phyloP scores from a whole-genome alignment of 2,329 filamentous ascomycete species.

The Neofusicoccum ribis region DNA sequence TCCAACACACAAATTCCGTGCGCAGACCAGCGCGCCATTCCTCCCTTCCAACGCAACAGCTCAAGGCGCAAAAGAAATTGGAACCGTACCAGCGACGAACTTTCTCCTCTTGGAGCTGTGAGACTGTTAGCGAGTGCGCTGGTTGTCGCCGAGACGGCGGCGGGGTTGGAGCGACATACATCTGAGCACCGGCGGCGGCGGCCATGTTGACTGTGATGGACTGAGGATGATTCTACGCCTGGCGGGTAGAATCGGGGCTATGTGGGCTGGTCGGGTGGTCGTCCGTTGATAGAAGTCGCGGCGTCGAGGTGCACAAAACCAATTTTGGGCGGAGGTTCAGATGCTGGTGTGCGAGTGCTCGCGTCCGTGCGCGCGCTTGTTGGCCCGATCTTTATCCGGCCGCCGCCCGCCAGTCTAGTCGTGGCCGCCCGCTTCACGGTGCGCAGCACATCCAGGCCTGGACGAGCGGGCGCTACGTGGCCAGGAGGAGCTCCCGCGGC shows the following conservation, averaged over 20 bases:
- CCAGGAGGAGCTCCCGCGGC: neutral
- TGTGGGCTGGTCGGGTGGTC: slow-evolving; percentile 28
- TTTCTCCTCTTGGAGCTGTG: slow-evolving; percentile 83
- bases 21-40: neutral
- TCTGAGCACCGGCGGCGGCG: slow-evolving; percentile 41
- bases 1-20: neutral
- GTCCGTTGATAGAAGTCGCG: slow-evolving; percentile 30
- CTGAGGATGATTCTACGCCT: slow-evolving; percentile 33
- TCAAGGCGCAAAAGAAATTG: slow-evolving; percentile 16
- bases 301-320: slow-evolving; percentile 20
- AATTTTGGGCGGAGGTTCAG: slow-evolving; percentile 16
- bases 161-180: slow-evolving; percentile 33
- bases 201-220: slow-evolving; percentile 41
- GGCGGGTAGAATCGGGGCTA: slow-evolving; percentile 32
- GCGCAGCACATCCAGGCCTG: neutral
- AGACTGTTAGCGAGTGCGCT: slow-evolving; percentile 28
- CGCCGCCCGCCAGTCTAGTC: neutral
- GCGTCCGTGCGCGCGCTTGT: slow-evolving; percentile 11
- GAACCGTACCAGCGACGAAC: slow-evolving; percentile 52
- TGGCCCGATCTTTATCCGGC: neutral
- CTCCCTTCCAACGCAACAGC: slow-evolving; percentile 9
- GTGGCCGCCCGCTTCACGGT: neutral
- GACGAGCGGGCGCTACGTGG: neutral
- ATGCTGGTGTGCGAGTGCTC: slow-evolving; percentile 13
- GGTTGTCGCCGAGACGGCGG: neutral